These are phyloP conservation scores for Saprolegnia diclina DNA, from an alignment of 352 stramenopile genomes.

Conservation along the genomic window DNA sequence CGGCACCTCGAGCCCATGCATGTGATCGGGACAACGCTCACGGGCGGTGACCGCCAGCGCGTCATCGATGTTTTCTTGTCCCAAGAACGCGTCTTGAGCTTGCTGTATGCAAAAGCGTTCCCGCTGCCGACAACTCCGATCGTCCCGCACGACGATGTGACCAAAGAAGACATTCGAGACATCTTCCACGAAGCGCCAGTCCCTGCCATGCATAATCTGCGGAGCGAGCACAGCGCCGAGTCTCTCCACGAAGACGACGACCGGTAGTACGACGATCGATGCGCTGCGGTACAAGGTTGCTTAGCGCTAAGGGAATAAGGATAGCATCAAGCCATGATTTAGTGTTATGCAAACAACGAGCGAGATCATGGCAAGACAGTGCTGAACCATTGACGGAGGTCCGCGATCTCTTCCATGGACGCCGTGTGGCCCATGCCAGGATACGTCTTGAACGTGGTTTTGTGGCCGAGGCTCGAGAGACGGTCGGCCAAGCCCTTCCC, in stretches of 20 bases:
- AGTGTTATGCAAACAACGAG: no score
- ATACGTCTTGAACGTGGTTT: constrained; percentile 20
- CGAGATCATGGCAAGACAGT: constrained; percentile 2
- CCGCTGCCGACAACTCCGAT: constrained; percentile 31
- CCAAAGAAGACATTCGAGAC: constrained; percentile 22
- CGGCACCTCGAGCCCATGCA: background rate
- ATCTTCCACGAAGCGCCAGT: constrained; percentile 17
- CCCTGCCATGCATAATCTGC: no score
- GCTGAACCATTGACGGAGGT: background rate
- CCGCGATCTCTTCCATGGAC: background rate
- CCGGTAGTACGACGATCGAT: no score
- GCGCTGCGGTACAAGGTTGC: no score
- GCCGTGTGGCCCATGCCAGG: constrained; percentile 21
- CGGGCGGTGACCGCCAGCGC: constrained; percentile 46
- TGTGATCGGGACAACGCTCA: constrained; percentile 30
- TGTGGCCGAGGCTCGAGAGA: constrained; percentile 7
- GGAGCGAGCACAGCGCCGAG: no score
- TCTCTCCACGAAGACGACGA: background rate
- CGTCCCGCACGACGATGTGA: constrained; percentile 8
- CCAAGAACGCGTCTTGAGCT: constrained; percentile 71
- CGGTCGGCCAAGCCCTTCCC: constrained; percentile 8
- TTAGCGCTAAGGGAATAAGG: no score
- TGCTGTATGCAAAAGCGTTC: constrained; percentile 76
- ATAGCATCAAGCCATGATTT: no score
- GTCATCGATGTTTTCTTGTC: constrained; percentile 75